Evolutionary conservation across 352 stramenopile species (phyloP).

Genomic region (Phytophthora brassicae): DNA sequence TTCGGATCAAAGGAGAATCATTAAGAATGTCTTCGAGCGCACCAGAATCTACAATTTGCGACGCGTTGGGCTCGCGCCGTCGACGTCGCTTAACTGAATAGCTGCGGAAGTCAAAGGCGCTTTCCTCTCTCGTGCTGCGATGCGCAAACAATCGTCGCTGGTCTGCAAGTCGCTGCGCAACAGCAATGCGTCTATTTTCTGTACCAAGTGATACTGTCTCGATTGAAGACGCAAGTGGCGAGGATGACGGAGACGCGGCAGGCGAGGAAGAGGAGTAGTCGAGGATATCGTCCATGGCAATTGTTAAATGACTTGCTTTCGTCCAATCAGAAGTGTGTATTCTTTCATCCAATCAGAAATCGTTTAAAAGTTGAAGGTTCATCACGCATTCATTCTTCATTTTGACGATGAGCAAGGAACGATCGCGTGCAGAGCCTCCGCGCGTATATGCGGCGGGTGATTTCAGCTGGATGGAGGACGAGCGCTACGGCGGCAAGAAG

Average conservation of each 20-base stretch:
- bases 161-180: slow-evolving; percentile 2
- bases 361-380: neutral
- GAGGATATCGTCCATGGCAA: slow-evolving; percentile 23
- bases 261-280: slow-evolving; percentile 20
- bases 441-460: slow-evolving; percentile 49
- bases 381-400: neutral
- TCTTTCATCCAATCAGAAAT: neutral
- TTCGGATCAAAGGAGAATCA: slow-evolving; percentile 4
- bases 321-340: slow-evolving; percentile 4
- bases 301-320: slow-evolving; percentile 3
- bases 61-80: neutral
- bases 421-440: slow-evolving; percentile 11
- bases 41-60: no score
- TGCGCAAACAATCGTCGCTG: slow-evolving; percentile 2
- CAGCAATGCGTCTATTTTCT: neutral
- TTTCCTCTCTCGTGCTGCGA: slow-evolving; percentile 18
- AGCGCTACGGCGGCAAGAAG: slow-evolving; percentile 55
- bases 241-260: neutral
- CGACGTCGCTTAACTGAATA: slow-evolving; percentile 33
- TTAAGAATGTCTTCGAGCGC: no score
- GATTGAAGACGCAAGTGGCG: neutral
- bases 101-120: slow-evolving; percentile 33
- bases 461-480: slow-evolving; percentile 69
- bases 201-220: neutral
- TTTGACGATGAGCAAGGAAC: slow-evolving; percentile 14